Evolutionary conservation across 1,139 yeast species (phyloP).

Genomic region (Yamadazyma sp.): DNA sequence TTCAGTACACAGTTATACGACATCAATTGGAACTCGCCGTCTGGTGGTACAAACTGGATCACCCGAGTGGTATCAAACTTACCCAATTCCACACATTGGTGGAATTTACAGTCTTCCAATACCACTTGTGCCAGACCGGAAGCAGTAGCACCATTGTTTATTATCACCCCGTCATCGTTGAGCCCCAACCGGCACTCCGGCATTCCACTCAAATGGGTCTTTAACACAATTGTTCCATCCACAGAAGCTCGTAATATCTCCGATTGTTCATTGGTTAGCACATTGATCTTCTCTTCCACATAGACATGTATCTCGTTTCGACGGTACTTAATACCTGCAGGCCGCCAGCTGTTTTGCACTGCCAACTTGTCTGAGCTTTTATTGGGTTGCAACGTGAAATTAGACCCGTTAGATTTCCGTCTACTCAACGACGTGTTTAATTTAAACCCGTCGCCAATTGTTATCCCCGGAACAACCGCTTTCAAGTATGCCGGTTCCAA

Average conservation of each 20-base stretch:
- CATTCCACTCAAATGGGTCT: conserved; percentile 74
- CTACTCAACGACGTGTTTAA: conserved; percentile 13
- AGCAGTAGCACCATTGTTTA: conserved; percentile 11
- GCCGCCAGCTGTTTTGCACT: conserved; percentile 59
- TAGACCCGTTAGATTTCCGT: conserved; percentile 15
- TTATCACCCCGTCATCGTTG: conserved; percentile 41
- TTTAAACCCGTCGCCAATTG: conserved; percentile 26
- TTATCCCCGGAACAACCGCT: conserved; percentile 22
- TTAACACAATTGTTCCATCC: conserved; percentile 73
- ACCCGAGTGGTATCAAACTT: conserved; percentile 78
- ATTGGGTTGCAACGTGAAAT: conserved; percentile 11
- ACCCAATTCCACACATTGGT: conserved; percentile 83
- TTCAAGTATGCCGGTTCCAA: conserved; percentile 52
- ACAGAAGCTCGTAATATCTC: conserved; percentile 70
- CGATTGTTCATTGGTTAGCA: conserved; percentile 61
- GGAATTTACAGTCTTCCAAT: conserved; percentile 81
- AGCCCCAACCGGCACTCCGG: conserved; percentile 67
- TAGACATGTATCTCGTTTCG: conserved; percentile 80
- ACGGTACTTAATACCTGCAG: conserved; percentile 70
- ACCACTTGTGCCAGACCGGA: conserved; percentile 32
- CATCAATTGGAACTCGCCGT: conserved; percentile 90
- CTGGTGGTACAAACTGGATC: conserved; percentile 88
- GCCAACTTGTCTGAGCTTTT: conserved; percentile 14
- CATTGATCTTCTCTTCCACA: conserved; percentile 72
- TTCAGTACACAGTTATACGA: conserved; percentile 59